Evolutionary conservation across 2,329 filamentous ascomycete genomes (phyloP).

Genomic region (Aureobasidium pullulans): DNA sequence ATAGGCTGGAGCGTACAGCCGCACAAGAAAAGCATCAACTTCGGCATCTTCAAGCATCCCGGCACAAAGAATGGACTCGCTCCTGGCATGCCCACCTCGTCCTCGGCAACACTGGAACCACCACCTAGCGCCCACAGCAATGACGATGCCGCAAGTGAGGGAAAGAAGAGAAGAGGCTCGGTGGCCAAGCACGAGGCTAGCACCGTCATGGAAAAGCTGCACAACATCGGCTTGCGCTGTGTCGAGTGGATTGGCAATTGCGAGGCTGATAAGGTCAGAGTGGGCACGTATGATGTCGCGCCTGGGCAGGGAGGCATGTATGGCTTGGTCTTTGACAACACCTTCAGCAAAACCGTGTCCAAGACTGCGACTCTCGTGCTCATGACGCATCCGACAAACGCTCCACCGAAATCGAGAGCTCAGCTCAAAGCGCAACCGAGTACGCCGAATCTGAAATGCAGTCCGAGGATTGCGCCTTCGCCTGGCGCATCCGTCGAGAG

Average conservation of each 20-base stretch:
- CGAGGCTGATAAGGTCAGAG: constrained; percentile 90
- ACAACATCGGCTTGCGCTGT: constrained; percentile 53
- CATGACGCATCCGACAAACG: constrained; percentile 81
- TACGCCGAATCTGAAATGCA: constrained; percentile 32
- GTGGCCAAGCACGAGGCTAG: constrained; percentile 43
- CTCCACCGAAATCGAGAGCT: constrained; percentile 66
- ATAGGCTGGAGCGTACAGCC: constrained; percentile 97
- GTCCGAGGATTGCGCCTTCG: constrained; percentile 34
- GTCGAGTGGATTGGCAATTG: constrained; percentile 85
- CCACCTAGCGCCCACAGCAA: constrained; percentile 37
- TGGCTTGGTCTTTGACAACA: constrained; percentile 95
- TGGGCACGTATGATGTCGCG: constrained; percentile 77
- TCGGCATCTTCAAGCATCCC: constrained; percentile 95
- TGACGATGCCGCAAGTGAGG: constrained; percentile 51
- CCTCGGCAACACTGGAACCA: constrained; percentile 34
- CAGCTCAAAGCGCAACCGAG: constrained; percentile 54
- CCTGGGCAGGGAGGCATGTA: constrained; percentile 80
- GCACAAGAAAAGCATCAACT: constrained; percentile 97
- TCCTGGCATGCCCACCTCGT: constrained; percentile 29
- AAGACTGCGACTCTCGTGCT: constrained; percentile 95
- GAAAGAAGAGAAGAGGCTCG: constrained; percentile 23
- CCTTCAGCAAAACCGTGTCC: constrained; percentile 89
- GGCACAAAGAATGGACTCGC: constrained; percentile 56
- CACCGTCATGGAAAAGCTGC: constrained; percentile 60
- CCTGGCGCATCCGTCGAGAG: not conserved